Evolutionary conservation across 2,329 filamentous ascomycete species (phyloP).

Genomic region (Fusarium abutilonis): DNA sequence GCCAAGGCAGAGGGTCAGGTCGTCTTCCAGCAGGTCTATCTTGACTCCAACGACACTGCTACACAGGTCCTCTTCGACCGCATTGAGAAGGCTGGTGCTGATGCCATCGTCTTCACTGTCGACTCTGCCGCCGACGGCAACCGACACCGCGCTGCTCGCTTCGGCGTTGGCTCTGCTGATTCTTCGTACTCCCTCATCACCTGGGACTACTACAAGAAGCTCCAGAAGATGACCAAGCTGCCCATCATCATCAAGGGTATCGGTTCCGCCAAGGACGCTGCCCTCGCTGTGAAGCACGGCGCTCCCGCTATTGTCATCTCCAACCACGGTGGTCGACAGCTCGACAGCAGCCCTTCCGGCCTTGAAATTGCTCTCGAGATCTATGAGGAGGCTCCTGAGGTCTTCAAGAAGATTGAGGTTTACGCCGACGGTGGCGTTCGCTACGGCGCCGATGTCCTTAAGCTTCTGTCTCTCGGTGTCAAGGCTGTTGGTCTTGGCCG

Average conservation of each 20-base stretch:
- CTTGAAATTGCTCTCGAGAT: conserved; percentile 55
- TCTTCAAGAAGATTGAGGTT: conserved; percentile 54
- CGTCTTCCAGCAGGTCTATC: conserved; percentile 52
- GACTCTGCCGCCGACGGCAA: conserved; percentile 54
- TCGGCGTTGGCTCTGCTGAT: conserved; percentile 50
- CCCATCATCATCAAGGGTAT: conserved; percentile 56
- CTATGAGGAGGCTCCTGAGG: conserved; percentile 50
- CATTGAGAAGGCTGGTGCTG: conserved; percentile 49
- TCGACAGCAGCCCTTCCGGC: conserved; percentile 52
- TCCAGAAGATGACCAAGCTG: conserved; percentile 50
- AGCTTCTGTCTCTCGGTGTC: conserved; percentile 56
- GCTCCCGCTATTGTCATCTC: conserved; percentile 53
- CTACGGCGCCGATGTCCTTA: conserved; percentile 56
- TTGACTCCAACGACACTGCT: conserved; percentile 48
- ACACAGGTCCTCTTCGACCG: conserved; percentile 47
- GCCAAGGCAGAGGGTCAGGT: conserved; percentile 52
- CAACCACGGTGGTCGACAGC: conserved; percentile 57
- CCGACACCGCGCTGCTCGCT: conserved; percentile 55
- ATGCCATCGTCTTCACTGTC: conserved; percentile 53
- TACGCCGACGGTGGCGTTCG: conserved; percentile 56
- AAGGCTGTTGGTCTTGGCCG: conserved; percentile 59
- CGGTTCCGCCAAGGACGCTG: conserved; percentile 50
- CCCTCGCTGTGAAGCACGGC: conserved; percentile 48
- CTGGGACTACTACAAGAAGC: conserved; percentile 53
- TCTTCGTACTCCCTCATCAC: conserved; percentile 21